Evolutionary conservation across 345 rosid species (phyloP), one percentile per base, ranked within the genome.

Genomic region (Punica granatum): DNA sequence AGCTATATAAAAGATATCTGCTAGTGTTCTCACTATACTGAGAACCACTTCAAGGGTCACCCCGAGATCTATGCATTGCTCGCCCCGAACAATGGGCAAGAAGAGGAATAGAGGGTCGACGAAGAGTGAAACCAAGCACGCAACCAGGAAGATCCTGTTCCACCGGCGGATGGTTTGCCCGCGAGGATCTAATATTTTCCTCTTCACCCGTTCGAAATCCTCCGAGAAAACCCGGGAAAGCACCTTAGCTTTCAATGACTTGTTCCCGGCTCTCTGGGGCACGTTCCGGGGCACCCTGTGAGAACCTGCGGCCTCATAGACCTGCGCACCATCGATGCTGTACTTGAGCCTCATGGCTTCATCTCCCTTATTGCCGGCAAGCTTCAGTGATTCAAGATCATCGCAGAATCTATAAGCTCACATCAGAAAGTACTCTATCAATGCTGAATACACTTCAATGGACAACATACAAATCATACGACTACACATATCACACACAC

Each of bases 81-180:
- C 79, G 16, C 72, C 42, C 53, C 77, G 70, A 71, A 86, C 87
- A 51, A 67, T 58, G 0, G 94, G 94, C 76, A 89, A 72, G 82
- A 76, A 88, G 64, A 92, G 83, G 73, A 92, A 92, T 3, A 92
- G 78, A 69, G 98, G 96, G 64, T 92, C 98, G 0, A 89, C 92
- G 49, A 88, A 89, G 69, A 92, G 67, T 36, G 98, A 92, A 69
- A 89, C 78, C 63, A 92, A 66, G 74, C 94, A 83, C 26, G 92
- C 83, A 63, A 89, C 72, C 63, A 89, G 76, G 54, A 92, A 88
- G 63, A 92, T 79, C 77, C 81, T 88, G 77, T 85, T 83, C 96
- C 98, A 92, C 74, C 82, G 74, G 7, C 80, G 80, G 63, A 88
- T 78, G 2, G 76, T 58, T 26, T 79, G 81, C 58, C 92, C 92